Evolutionary conservation across 176 grass and related monocot genomes (phyloP).

Genomic region (Aegilops umbellulata): DNA sequence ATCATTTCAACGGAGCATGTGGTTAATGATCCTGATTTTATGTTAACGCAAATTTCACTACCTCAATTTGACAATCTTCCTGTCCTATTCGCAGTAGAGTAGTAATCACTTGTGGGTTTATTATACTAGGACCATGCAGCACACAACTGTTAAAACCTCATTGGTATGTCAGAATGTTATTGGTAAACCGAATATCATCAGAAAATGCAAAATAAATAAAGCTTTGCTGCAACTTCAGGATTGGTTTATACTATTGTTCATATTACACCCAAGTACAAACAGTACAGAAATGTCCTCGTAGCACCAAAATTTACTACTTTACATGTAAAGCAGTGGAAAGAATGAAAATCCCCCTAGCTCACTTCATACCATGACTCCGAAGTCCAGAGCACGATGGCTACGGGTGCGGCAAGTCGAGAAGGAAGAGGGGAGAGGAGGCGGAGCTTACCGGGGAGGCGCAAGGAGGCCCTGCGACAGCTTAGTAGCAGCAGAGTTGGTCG

Average conservation of each 20-base stretch:
- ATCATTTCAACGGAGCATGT: no score
- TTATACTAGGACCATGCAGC: background rate
- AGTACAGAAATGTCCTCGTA: constrained; percentile 39
- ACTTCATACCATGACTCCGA: constrained; percentile 31
- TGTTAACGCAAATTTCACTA: no score
- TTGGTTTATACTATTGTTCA: constrained; percentile 22
- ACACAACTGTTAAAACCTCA: no score
- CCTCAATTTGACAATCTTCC: background rate
- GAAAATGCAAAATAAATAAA: background rate
- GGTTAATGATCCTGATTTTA: no score
- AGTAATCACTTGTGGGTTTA: no score
- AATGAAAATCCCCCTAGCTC: constrained; percentile 46
- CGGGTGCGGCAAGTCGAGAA: no score
- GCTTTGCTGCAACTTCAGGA: constrained; percentile 7
- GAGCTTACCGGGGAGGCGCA: no score
- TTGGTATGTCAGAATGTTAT: background rate
- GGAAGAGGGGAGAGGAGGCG: no score
- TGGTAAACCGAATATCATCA: background rate
- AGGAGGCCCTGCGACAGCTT: no score
- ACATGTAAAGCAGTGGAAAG: constrained; percentile 53
- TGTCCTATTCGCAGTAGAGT: background rate
- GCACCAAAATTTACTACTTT: constrained; percentile 71
- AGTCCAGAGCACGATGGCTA: constrained; percentile 1
- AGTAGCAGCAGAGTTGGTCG: no score
- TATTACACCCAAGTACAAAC: constrained; percentile 52